phyloP scores from a whole-genome alignment of 257 asterid species.

The Thymus quinquecostatus region DNA sequence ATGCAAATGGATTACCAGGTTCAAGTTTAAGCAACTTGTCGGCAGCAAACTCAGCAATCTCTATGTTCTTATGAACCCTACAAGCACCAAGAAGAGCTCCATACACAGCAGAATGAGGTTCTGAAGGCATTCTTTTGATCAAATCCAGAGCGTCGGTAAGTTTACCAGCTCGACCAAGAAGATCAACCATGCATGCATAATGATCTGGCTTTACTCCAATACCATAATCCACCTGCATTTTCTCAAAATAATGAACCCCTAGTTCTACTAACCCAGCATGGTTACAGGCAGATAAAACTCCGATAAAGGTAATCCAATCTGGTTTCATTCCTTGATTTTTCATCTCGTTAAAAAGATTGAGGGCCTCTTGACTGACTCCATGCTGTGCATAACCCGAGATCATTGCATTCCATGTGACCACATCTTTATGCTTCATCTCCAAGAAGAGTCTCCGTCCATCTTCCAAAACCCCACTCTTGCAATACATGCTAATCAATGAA shows the following conservation, averaged over 20 bases:
- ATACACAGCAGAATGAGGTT: slow-evolving; percentile 14
- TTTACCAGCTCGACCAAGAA: slow-evolving; percentile 19
- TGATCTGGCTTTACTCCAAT: slow-evolving; percentile 1
- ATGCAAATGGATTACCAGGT: slow-evolving; percentile 15
- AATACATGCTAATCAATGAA: slow-evolving; percentile 4
- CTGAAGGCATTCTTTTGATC: slow-evolving; percentile 3
- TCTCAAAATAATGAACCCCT: slow-evolving; percentile 11
- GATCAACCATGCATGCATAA: slow-evolving; percentile 7
- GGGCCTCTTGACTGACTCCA: background rate
- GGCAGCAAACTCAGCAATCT: slow-evolving; percentile 20
- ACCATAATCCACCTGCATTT: slow-evolving; percentile 4
- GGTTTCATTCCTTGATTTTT: slow-evolving; percentile 1
- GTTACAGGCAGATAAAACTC: slow-evolving; percentile 14
- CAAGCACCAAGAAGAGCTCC: too few species aligned
- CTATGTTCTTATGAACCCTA: too few species aligned
- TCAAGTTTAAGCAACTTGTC: slow-evolving; percentile 8
- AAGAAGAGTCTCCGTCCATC: background rate
- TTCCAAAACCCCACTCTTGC: slow-evolving; percentile 14
- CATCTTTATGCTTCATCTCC: slow-evolving; percentile 15
- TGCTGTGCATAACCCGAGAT: slow-evolving; percentile 13
- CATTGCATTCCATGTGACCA: slow-evolving; percentile 16
- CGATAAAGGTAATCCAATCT: slow-evolving; percentile 2
- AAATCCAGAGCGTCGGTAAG: background rate
- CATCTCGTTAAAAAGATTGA: slow-evolving; percentile 6
- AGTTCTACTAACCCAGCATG: slow-evolving; percentile 12